These are phyloP conservation scores for Pyrenophora graminea DNA, from an alignment of 2,329 filamentous ascomycete genomes.

Conservation along the genomic window DNA sequence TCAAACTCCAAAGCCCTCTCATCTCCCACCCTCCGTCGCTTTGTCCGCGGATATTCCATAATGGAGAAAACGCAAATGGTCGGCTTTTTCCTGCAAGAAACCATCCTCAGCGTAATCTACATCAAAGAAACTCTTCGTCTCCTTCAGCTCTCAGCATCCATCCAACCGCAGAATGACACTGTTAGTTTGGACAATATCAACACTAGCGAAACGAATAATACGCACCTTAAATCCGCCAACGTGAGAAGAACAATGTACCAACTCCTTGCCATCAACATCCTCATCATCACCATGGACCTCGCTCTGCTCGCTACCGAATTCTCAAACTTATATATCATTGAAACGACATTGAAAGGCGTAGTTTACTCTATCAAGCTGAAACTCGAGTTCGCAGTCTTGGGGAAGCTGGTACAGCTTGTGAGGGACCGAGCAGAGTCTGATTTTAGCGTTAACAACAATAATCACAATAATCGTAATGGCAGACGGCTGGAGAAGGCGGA, in stretches of 20 bases:
- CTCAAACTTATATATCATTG: conserved; percentile 40
- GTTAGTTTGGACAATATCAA: conserved; percentile 34
- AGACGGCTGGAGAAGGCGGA: too few species aligned
- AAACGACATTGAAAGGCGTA: conserved; percentile 48
- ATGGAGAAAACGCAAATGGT: conserved; percentile 54
- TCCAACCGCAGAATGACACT: conserved; percentile 25
- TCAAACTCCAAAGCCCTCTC: conserved; percentile 48
- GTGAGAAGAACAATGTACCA: conserved; percentile 42
- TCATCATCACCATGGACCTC: conserved; percentile 42
- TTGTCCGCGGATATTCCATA: conserved; percentile 45
- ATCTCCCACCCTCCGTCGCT: conserved; percentile 25
- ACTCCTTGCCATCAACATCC: conserved; percentile 40
- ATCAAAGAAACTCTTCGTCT: conserved; percentile 58
- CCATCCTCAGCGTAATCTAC: conserved; percentile 52
- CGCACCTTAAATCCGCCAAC: conserved; percentile 23
- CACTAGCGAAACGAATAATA: conserved; percentile 18
- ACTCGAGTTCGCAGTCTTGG: conserved; percentile 61
- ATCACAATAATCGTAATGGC: not conserved
- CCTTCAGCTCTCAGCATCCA: conserved; percentile 38
- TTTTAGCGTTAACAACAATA: conserved; percentile 22
- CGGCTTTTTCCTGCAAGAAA: conserved; percentile 50
- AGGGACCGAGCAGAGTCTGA: conserved; percentile 27
- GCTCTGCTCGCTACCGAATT: conserved; percentile 37
- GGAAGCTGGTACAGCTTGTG: conserved; percentile 45
- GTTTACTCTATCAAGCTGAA: conserved; percentile 56